Evolutionary conservation across 2,329 filamentous ascomycete species (phyloP), one percentile per base, ranked within the genome.

Genomic region (Clarireedia monteithiana): DNA sequence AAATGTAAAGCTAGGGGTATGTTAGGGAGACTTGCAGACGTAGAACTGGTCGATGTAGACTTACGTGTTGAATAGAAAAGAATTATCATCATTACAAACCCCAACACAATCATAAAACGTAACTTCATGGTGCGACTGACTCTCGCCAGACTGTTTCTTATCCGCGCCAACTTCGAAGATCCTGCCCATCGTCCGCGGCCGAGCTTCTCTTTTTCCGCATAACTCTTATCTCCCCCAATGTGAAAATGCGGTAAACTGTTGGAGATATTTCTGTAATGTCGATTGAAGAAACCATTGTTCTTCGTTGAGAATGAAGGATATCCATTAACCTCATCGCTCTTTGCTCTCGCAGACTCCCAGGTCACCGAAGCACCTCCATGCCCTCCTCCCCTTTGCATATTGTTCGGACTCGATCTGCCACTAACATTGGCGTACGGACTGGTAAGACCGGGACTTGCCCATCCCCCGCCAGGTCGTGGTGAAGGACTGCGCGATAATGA

Each of bases 401-500:
- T 62, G 6, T 57, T 74, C 63, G 88, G 86, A 68, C 84, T 90
- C 39, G 83, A 82, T 63, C 81, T 80, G 59, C 86, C 86, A 70
- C 86, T 89, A 57, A 75, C 71, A 53, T 67, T 66, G 55, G 73
- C 72, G 64, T 73, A 76, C 62, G 82, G 84, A 59, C 87, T 84
- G 67, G 83, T 86, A 68, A 89, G 79, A 61, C 85, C 89, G 55
- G 88, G 90, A 73, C 86, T 94, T 56, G 89, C 84, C 91, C 92
- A 96, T 65, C 91, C 91, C 68, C 89, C 90, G 66, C 88, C 87
- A 59, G 84, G 86, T 60, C 84, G 81, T 60, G 91, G 92, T 55
- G 90, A 96, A 50, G 91, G 89, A 68, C 89, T 95, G 73, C 90
- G 84, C 63, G 91, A 94, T 60, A 92, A 75, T 63, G 88, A 88